phyloP scores from a whole-genome alignment of 306 rosid species.

The Lathyrus oleraceus region DNA sequence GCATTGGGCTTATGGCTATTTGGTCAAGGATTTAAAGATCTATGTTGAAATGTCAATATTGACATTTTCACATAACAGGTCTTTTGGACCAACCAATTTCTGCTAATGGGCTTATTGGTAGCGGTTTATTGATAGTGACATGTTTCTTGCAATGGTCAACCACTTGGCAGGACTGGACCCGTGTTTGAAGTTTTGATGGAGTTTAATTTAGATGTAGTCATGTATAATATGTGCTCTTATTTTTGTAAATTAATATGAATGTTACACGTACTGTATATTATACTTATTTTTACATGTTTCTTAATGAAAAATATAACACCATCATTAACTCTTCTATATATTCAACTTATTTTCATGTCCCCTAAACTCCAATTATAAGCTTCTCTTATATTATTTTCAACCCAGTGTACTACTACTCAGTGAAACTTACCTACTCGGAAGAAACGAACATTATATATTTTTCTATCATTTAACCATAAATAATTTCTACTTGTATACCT shows the following conservation, averaged over 20 bases:
- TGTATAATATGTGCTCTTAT: neutral
- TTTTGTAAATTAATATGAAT: neutral
- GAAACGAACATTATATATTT: constrained; percentile 6
- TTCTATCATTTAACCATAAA: neutral
- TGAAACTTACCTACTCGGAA: constrained; percentile 12
- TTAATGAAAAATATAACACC: neutral
- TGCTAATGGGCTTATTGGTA: constrained; percentile 4
- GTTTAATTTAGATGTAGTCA: neutral
- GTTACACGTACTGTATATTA: neutral
- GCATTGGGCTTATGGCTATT: constrained; percentile 4
- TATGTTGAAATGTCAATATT: constrained; percentile 8
- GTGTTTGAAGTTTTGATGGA: constrained; percentile 7
- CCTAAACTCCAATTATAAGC: neutral
- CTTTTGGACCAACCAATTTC: neutral
- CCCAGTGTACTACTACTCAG: neutral
- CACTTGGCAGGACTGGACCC: neutral
- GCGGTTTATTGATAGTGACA: neutral
- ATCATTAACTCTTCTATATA: neutral
- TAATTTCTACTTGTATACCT: neutral
- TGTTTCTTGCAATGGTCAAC: constrained; percentile 20
- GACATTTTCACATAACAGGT: neutral
- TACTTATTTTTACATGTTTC: neutral
- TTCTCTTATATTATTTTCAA: neutral
- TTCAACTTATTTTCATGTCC: constrained; percentile 6
- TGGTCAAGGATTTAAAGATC: neutral